A percentile compares a stretch with the other conserved stretches of the same genome.
Conservation (phyloP, 805 yeast species). For the Metschnikowia kunwiensis region DNA sequence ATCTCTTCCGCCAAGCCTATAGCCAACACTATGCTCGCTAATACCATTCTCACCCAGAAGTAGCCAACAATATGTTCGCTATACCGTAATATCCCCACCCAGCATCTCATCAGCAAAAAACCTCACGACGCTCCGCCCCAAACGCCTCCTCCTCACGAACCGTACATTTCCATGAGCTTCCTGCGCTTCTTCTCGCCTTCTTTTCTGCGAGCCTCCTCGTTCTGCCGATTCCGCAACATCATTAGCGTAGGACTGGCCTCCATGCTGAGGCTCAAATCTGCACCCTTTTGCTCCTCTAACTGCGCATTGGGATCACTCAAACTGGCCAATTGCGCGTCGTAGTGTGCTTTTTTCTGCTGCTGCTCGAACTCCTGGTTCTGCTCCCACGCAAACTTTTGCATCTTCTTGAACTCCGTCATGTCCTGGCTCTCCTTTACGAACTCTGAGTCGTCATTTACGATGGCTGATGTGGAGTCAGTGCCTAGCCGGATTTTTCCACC, state of each 20-base stretch:
- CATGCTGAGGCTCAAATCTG: constrained; percentile 28
- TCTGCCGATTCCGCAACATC: constrained; percentile 26
- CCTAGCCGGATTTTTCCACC: constrained; percentile 37
- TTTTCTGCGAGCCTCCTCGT: constrained; percentile 18
- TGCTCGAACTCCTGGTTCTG: constrained; percentile 17
- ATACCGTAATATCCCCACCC: too few relatives aligned
- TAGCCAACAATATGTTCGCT: too few relatives aligned
- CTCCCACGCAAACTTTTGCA: constrained; percentile 51
- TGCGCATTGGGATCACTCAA: constrained; percentile 12
- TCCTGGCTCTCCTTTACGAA: constrained; percentile 43
- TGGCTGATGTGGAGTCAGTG: constrained; percentile 26
- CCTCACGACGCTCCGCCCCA: too few relatives aligned
- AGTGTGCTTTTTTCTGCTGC: constrained; percentile 11
- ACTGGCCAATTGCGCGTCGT: constrained; percentile 13
- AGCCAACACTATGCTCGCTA: too few relatives aligned
- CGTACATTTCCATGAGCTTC: constrained; percentile 15
- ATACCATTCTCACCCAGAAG: too few relatives aligned
- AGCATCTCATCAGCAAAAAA: too few relatives aligned
- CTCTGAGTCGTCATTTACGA: constrained; percentile 13
- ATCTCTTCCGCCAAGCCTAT: too few relatives aligned
- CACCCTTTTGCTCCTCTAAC: constrained; percentile 12
- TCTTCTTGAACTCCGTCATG: constrained; percentile 48
- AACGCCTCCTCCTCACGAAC: constrained; percentile 3
- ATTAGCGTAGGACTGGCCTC: constrained; percentile 40
- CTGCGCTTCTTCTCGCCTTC: constrained; percentile 11